phyloP scores from a whole-genome alignment of 2,329 filamentous ascomycete species.

The Alternaria metachromatica region DNA sequence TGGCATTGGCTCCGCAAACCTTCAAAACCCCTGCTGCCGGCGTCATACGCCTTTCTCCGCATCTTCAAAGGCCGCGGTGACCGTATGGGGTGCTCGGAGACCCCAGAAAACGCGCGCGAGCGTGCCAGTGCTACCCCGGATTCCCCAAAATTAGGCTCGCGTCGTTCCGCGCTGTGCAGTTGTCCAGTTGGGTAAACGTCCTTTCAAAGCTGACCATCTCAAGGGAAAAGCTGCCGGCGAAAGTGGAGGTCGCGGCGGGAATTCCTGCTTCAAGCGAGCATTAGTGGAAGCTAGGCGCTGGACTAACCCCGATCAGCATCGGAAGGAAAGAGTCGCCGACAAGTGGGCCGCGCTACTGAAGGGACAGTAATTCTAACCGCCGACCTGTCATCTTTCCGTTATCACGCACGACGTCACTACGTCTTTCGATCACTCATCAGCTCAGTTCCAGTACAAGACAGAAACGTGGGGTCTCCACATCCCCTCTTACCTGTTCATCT shows the following conservation, averaged over 20 bases:
- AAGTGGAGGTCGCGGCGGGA: conserved; percentile 15
- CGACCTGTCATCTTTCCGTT: not conserved
- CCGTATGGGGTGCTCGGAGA: conserved; percentile 11
- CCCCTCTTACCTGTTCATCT: not conserved
- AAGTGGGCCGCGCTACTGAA: conserved; percentile 1
- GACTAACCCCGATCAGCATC: not conserved
- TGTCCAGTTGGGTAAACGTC: conserved; percentile 8
- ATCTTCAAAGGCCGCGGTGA: conserved; percentile 15
- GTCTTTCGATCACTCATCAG: not conserved
- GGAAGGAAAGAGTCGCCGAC: conserved; percentile 10
- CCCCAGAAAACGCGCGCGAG: conserved; percentile 13
- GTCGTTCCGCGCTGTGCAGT: conserved; percentile 27
- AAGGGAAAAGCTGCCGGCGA: conserved; percentile 6
- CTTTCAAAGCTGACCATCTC: conserved; percentile 10
- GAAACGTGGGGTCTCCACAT: not conserved
- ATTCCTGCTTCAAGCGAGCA: conserved; percentile 2
- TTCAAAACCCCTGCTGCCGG: not conserved
- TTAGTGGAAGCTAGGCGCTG: not conserved
- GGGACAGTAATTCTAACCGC: conserved; percentile 6
- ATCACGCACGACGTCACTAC: not conserved
- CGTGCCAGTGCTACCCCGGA: conserved; percentile 20
- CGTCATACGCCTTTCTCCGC: not conserved
- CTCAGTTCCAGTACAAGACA: not conserved
- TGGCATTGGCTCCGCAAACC: not conserved
- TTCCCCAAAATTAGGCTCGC: conserved; percentile 28